phyloP scores from a whole-genome alignment of 306 rosid genomes.

The Nissolia schottii region DNA sequence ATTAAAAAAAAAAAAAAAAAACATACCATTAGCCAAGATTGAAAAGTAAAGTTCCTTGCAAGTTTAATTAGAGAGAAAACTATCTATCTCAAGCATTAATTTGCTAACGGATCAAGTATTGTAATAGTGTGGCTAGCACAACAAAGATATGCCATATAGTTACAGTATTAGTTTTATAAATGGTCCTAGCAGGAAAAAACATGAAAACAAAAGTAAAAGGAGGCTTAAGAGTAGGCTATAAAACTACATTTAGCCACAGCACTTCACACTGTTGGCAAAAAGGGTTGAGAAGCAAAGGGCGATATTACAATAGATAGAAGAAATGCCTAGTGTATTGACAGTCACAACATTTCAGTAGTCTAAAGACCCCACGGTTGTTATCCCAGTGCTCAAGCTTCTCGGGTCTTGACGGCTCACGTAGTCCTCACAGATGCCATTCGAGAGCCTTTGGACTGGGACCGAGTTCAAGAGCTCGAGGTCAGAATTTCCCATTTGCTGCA shows the following conservation, averaged over 20 bases:
- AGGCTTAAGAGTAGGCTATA: slow-evolving; percentile 33
- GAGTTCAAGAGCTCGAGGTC: slow-evolving; percentile 75
- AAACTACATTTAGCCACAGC: slow-evolving; percentile 45
- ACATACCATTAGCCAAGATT: not conserved
- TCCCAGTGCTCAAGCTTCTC: slow-evolving; percentile 65
- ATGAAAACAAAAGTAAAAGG: slow-evolving; percentile 17
- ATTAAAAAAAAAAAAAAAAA: too few relatives aligned
- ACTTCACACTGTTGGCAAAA: slow-evolving; percentile 35
- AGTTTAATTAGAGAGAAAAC: not conserved
- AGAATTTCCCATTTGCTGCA: slow-evolving; percentile 86
- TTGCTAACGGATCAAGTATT: slow-evolving; percentile 51
- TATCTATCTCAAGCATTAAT: slow-evolving; percentile 46
- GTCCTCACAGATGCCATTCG: slow-evolving; percentile 63
- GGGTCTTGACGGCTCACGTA: slow-evolving; percentile 75
- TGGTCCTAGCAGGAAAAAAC: slow-evolving; percentile 37
- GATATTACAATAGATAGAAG: slow-evolving; percentile 41
- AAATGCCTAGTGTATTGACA: slow-evolving; percentile 32
- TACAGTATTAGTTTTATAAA: slow-evolving; percentile 68
- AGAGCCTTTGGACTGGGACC: slow-evolving; percentile 78
- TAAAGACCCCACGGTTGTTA: slow-evolving; percentile 76
- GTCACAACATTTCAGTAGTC: slow-evolving; percentile 58
- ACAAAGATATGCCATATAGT: slow-evolving; percentile 40
- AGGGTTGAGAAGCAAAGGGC: slow-evolving; percentile 37
- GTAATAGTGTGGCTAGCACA: slow-evolving; percentile 45
- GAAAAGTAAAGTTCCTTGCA: not conserved